Percentiles rank a stretch among this genome's conserved stretches.
Evolutionary conservation across 257 asterid species (phyloP).

Genomic region (Solanum appendiculatum): DNA sequence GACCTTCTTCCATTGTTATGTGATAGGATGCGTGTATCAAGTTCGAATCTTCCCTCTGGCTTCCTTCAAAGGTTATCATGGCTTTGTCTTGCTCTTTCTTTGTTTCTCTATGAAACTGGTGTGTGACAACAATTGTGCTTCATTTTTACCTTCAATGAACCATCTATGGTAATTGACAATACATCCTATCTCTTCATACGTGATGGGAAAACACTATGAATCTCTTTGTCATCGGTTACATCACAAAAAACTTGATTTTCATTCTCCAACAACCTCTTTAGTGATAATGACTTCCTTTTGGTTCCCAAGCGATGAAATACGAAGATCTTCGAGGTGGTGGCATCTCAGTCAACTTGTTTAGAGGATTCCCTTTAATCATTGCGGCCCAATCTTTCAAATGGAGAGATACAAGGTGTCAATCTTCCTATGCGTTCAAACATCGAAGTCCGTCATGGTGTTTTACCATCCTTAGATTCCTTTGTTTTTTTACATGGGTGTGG

Average conservation of each 20-base stretch:
- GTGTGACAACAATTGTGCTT: neutral
- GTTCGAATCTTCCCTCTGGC: neutral
- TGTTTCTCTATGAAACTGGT: neutral
- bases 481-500: neutral
- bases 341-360: neutral
- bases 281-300: neutral
- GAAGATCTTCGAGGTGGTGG: neutral
- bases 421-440: neutral
- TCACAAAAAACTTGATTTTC: neutral
- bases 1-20: neutral
- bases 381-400: neutral
- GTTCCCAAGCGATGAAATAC: neutral
- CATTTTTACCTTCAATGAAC: neutral
- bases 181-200: neutral
- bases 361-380: neutral
- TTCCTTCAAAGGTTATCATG: neutral
- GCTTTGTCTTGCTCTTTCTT: neutral
- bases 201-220: neutral
- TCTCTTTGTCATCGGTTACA: neutral
- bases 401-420: neutral
- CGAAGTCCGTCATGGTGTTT: neutral
- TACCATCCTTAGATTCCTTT: neutral
- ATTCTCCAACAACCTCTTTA: neutral
- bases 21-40: neutral
- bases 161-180: neutral